Conservation (phyloP, 345 rosid genomes). For the Xanthoceras sorbifolium region DNA sequence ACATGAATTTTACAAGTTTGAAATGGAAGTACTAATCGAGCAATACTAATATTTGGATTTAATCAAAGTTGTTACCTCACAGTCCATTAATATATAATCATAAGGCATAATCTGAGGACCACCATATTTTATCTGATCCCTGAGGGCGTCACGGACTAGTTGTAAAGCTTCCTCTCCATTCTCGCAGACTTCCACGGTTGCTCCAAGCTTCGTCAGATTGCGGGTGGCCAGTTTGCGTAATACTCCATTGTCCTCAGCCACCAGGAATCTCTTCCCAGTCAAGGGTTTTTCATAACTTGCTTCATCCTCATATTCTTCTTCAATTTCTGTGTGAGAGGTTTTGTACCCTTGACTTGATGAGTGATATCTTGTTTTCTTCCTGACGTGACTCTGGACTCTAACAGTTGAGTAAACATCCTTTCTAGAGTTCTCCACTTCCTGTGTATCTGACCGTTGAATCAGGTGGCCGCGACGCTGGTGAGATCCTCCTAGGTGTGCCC, state of each 20-base stretch:
- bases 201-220: constrained; percentile 50
- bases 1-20: background rate
- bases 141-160: constrained; percentile 38
- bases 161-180: constrained; percentile 61
- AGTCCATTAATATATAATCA: constrained; percentile 81
- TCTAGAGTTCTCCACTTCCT: constrained; percentile 31
- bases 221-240: constrained; percentile 22
- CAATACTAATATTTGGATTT: background rate
- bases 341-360: background rate
- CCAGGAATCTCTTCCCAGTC: constrained; percentile 55
- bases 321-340: constrained; percentile 17
- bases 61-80: constrained; percentile 38
- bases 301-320: background rate
- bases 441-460: constrained; percentile 22
- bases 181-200: constrained; percentile 39
- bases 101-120: constrained; percentile 39
- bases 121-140: constrained; percentile 22
- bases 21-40: too few species aligned
- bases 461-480: background rate
- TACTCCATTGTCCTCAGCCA: constrained; percentile 55
- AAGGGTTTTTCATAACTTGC: constrained; percentile 26
- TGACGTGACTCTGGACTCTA: background rate
- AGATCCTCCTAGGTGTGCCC: background rate
- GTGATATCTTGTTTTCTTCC: too few species aligned
- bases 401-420: background rate